Conservation (phyloP, 2,329 filamentous ascomycete genomes). For the Penicillium sp. region DNA sequence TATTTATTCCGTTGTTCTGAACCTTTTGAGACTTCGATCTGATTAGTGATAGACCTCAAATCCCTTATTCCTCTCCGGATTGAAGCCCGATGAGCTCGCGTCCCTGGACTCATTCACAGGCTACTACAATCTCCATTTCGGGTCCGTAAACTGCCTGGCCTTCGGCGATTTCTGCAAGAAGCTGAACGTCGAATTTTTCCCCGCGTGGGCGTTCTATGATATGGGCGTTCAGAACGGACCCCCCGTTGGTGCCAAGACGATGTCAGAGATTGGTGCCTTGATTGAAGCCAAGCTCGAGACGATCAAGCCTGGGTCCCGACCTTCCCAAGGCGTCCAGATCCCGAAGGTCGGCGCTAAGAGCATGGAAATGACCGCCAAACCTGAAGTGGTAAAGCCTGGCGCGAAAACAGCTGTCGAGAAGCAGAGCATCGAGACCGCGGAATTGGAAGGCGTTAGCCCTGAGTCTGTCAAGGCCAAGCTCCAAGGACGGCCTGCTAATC, state of each 20-base stretch:
- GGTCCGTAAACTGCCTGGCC: constrained; percentile 78
- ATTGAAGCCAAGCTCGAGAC: constrained; percentile 76
- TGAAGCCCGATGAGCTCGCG: constrained; percentile 51
- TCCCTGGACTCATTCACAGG: constrained; percentile 68
- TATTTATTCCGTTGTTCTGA: constrained; percentile 11
- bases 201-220: constrained; percentile 76
- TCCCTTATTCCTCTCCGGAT: constrained; percentile 56
- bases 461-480: constrained; percentile 52
- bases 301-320: constrained; percentile 77
- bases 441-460: constrained; percentile 39
- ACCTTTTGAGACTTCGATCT: constrained; percentile 15
- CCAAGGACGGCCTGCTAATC: constrained; percentile 64
- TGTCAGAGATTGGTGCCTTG: constrained; percentile 65
- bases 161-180: constrained; percentile 74
- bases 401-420: constrained; percentile 44
- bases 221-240: constrained; percentile 68
- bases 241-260: constrained; percentile 65
- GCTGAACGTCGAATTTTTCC: constrained; percentile 68
- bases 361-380: constrained; percentile 46
- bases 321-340: constrained; percentile 63
- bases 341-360: constrained; percentile 67
- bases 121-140: constrained; percentile 90
- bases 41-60: constrained; percentile 66
- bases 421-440: constrained; percentile 22
- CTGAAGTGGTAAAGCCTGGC: constrained; percentile 41